Conservation (phyloP, 805 yeast species). For the Teunomyces pallodes region DNA sequence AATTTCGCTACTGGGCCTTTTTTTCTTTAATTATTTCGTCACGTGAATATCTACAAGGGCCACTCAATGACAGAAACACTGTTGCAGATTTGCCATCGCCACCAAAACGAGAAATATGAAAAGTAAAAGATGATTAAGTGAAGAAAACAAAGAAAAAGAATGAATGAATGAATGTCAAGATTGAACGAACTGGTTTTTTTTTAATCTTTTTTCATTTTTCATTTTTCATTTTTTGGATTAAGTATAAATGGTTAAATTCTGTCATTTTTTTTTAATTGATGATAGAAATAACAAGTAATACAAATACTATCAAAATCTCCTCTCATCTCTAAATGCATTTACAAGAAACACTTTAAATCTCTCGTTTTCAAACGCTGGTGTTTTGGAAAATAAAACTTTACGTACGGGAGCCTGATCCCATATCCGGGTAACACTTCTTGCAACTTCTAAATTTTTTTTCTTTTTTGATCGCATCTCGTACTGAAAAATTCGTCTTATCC, state of each 20-base stretch:
- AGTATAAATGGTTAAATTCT: too few species aligned
- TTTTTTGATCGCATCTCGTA: background rate
- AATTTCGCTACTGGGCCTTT: background rate
- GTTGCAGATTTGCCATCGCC: background rate
- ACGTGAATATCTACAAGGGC: slow-evolving; percentile 1
- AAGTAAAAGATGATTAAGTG: background rate
- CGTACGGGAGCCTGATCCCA: too few species aligned
- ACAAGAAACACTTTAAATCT: too few species aligned
- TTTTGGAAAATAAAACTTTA: background rate
- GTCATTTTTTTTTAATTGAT: too few species aligned
- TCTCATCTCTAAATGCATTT: too few species aligned
- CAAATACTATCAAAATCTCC: background rate
- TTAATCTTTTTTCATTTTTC: too few species aligned
- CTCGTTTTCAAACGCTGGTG: background rate
- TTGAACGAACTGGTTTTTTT: background rate
- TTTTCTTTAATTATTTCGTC: background rate
- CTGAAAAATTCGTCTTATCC: slow-evolving; percentile 2
- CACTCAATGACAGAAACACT: background rate
- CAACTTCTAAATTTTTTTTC: background rate
- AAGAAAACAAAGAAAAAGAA: too few species aligned
- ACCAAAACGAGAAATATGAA: too few species aligned
- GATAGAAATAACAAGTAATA: background rate
- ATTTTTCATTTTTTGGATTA: too few species aligned
- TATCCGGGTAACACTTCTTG: background rate
- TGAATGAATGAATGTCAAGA: background rate